These are phyloP conservation scores for Boletales sp. DNA, from an alignment of 768 basidiomycete genomes.

Conservation along the genomic window DNA sequence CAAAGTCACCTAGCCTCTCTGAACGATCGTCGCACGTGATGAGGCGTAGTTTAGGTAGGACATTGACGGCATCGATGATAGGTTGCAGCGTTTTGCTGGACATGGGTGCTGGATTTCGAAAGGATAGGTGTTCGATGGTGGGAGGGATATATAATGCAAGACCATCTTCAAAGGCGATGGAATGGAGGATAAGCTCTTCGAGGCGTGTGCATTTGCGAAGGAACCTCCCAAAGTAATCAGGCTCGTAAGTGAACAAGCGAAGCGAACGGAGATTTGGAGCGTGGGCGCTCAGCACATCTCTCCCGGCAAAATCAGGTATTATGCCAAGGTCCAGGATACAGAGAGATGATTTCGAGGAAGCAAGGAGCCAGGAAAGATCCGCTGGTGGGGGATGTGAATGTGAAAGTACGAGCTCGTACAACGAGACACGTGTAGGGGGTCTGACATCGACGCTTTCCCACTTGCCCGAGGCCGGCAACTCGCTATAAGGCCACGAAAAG, in stretches of 20 bases:
- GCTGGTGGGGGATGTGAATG: conserved; percentile 30
- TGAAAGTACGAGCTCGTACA: conserved; percentile 37
- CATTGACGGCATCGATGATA: conserved; percentile 28
- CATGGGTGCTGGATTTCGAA: conserved; percentile 26
- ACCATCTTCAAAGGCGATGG: background rate
- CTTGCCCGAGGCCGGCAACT: background rate
- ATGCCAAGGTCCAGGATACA: conserved; percentile 41
- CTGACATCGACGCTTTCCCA: too few relatives aligned
- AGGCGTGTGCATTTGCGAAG: conserved; percentile 10
- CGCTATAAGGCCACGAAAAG: background rate
- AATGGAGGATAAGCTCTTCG: conserved; percentile 32
- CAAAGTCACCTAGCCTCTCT: conserved; percentile 17
- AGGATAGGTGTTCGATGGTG: conserved; percentile 29
- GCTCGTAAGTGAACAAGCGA: conserved; percentile 31
- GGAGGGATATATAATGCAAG: background rate
- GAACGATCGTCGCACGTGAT: conserved; percentile 33
- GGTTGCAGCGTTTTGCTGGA: conserved; percentile 21
- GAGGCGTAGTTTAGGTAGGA: conserved; percentile 20
- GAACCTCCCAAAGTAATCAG: conserved; percentile 24
- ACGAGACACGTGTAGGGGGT: conserved; percentile 11
- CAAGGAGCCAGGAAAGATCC: conserved; percentile 37
- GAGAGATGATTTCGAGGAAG: conserved; percentile 16
- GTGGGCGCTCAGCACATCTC: conserved; percentile 25
- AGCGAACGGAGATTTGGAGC: conserved; percentile 37
- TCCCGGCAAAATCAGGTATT: conserved; percentile 23